Percentiles rank a stretch among this genome's conserved stretches.
phyloP scores from a whole-genome alignment of 2,329 filamentous ascomycete genomes.

The Exophiala phaeomuriformis region DNA sequence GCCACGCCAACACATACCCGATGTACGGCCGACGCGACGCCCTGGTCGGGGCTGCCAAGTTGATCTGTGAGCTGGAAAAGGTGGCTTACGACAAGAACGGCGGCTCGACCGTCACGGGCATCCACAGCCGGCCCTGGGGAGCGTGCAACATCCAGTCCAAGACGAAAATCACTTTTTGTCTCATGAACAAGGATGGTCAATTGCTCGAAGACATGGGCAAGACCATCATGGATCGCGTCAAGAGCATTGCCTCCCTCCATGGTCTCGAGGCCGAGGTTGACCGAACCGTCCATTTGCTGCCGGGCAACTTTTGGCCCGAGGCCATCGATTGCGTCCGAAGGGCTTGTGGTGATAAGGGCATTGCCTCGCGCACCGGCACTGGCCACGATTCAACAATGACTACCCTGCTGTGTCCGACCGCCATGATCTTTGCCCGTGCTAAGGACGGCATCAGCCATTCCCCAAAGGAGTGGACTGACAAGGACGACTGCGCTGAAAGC shows the following conservation, averaged over 20 bases:
- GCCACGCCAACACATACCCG: constrained; percentile 18
- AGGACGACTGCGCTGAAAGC: constrained; percentile 27
- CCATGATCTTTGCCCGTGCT: constrained; percentile 28
- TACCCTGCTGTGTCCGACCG: constrained; percentile 24
- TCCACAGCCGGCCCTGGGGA: constrained; percentile 16
- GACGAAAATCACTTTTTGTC: constrained; percentile 26
- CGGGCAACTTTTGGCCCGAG: constrained; percentile 26
- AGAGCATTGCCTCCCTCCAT: constrained; percentile 19
- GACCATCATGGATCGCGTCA: constrained; percentile 20
- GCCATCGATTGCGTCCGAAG: constrained; percentile 26
- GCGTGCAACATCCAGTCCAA: constrained; percentile 31
- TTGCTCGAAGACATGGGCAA: constrained; percentile 25
- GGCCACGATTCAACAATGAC: constrained; percentile 27
- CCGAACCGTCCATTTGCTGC: constrained; percentile 23
- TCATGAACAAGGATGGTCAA: constrained; percentile 27
- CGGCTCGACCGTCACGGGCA: constrained; percentile 29
- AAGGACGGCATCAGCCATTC: constrained; percentile 27
- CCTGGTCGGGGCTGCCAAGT: constrained; percentile 13
- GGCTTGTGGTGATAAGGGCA: constrained; percentile 27
- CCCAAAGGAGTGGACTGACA: constrained; percentile 26
- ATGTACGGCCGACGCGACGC: constrained; percentile 22
- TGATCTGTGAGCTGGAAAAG: constrained; percentile 14
- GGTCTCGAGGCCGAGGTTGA: constrained; percentile 24
- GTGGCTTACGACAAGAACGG: constrained; percentile 20
- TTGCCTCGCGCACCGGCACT: constrained; percentile 24